Conservation (phyloP, 2,329 filamentous ascomycete genomes). For the Pseudopyrenochaeta lycopersici region DNA sequence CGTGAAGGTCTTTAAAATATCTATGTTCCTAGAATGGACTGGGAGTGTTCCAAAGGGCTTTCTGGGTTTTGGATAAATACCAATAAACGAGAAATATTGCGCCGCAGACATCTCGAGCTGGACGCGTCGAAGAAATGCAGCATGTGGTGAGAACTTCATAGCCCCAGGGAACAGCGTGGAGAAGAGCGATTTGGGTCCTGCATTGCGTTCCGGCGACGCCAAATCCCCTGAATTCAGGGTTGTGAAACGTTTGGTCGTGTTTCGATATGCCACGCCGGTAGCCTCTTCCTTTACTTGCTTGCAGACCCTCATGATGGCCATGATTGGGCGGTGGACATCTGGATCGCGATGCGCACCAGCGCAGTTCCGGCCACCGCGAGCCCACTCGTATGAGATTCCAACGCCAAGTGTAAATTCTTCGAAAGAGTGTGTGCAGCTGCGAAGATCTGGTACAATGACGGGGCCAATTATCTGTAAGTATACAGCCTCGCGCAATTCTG, state of each 20-base stretch:
- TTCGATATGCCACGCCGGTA: neutral
- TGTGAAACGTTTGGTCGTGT: constrained; percentile 15
- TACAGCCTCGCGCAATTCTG: constrained; percentile 17
- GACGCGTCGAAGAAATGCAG: constrained; percentile 11
- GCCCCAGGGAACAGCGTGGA: neutral
- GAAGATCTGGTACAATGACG: constrained; percentile 14
- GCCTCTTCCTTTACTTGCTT: constrained; percentile 14
- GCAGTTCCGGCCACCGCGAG: neutral
- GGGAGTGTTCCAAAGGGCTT: neutral
- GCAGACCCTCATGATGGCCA: constrained; percentile 16
- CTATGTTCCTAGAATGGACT: neutral
- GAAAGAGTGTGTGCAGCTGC: no score
- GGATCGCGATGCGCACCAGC: constrained; percentile 14
- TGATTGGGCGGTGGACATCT: constrained; percentile 13
- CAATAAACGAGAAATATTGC: constrained; percentile 14
- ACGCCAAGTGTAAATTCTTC: no score
- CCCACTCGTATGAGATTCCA: constrained; percentile 2
- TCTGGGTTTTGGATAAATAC: neutral
- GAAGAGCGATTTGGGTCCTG: no score
- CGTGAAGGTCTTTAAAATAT: neutral
- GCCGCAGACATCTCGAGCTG: constrained; percentile 22
- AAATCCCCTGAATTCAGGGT: neutral
- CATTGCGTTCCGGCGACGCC: neutral
- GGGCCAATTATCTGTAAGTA: constrained; percentile 21
- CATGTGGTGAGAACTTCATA: neutral